These are phyloP conservation scores for Akanthomyces muscarius DNA, from an alignment of 2,329 filamentous ascomycete species.

Conservation along the genomic window DNA sequence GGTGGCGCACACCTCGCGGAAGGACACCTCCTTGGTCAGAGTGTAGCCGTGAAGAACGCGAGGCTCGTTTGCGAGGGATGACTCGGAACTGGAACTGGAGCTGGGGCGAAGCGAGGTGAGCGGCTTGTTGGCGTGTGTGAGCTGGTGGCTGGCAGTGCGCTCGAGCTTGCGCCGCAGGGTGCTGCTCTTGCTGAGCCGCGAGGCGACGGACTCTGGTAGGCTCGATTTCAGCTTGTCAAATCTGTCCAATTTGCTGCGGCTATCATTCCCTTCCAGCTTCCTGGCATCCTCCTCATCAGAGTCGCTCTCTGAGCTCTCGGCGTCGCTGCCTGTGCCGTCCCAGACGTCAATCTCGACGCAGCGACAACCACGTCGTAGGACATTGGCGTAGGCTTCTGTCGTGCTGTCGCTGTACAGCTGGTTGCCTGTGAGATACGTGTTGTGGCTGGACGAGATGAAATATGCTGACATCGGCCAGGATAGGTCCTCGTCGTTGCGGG, in stretches of 20 bases:
- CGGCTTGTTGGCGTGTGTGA: conserved; percentile 19
- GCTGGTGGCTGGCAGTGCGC: conserved; percentile 30
- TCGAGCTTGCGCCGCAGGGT: conserved; percentile 41
- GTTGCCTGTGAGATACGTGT: conserved; percentile 86
- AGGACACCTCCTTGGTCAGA: conserved; percentile 81
- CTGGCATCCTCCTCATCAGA: conserved; percentile 42
- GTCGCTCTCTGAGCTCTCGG: conserved; percentile 52
- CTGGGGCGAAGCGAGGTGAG: not conserved
- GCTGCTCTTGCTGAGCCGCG: conserved; percentile 46
- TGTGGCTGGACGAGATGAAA: conserved; percentile 92
- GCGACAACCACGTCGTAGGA: conserved; percentile 77
- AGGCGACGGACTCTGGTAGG: conserved; percentile 40
- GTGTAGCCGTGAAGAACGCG: conserved; percentile 85
- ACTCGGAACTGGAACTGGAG: not conserved
- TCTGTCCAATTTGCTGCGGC: conserved; percentile 57
- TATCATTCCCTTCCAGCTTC: conserved; percentile 54
- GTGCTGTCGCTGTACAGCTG: conserved; percentile 85
- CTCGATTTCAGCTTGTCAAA: conserved; percentile 62
- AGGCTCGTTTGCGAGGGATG: conserved; percentile 55
- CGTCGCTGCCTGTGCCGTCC: conserved; percentile 78
- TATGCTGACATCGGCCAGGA: conserved; percentile 83
- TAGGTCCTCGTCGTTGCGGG: conserved; percentile 47
- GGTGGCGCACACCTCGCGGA: conserved; percentile 77
- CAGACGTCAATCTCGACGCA: conserved; percentile 95
- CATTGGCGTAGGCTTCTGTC: conserved; percentile 81